Percentiles rank a stretch among this genome's conserved stretches.
Conservation (phyloP, 176 grass and related monocot species). For the Alopecurus myosuroides region DNA sequence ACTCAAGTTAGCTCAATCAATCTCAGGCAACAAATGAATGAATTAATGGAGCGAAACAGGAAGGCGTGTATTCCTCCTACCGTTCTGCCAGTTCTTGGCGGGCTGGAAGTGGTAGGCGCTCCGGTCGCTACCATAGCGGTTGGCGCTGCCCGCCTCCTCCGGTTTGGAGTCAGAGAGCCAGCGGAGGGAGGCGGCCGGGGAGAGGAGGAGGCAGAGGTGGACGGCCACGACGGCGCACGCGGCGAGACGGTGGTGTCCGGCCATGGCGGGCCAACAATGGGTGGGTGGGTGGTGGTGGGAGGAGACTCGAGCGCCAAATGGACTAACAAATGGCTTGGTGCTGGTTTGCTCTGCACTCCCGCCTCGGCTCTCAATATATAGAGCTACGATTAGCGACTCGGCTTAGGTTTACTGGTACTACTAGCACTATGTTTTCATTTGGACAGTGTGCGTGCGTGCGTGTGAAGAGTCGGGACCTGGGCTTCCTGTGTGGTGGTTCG, state of each 20-base stretch:
- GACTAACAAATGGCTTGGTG: no score
- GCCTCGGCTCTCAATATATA: no score
- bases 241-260: background rate
- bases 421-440: no score
- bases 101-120: slow-evolving; percentile 95
- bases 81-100: slow-evolving; percentile 79
- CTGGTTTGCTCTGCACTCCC: no score
- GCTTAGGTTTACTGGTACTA: no score
- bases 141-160: no score
- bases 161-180: background rate
- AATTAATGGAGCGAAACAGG: no score
- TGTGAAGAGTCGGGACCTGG: no score
- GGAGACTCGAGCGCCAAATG: no score
- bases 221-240: background rate
- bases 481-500: no score
- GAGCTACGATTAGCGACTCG: no score
- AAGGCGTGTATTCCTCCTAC: slow-evolving; percentile 4
- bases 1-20: background rate
- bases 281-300: background rate
- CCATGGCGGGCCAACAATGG: background rate
- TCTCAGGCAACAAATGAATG: background rate
- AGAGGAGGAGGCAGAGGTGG: slow-evolving; percentile 4
- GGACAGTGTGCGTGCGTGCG: no score
- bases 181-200: background rate
- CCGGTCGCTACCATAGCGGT: background rate